Evolutionary conservation across 2,329 filamentous ascomycete species (phyloP).

Genomic region (Davidsoniella virescens): DNA sequence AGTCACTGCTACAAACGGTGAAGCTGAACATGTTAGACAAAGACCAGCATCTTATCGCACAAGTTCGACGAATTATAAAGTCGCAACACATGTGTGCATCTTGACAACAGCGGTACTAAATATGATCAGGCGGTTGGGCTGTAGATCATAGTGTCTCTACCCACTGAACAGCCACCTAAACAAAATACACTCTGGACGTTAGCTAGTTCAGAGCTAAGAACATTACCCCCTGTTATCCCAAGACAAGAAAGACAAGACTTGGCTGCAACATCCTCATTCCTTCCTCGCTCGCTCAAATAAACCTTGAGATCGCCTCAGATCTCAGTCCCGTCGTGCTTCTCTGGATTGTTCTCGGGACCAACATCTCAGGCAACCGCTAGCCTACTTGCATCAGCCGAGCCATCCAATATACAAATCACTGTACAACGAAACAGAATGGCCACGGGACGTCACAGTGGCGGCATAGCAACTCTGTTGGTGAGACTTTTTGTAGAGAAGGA

Average conservation of each 20-base stretch:
- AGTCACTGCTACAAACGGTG: too few species aligned
- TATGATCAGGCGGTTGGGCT: too few species aligned
- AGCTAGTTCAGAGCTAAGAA: neutral
- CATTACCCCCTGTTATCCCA: too few species aligned
- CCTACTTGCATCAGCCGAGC: neutral
- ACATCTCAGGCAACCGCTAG: neutral
- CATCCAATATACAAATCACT: neutral
- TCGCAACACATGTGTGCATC: too few species aligned
- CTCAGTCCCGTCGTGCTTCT: constrained; percentile 8
- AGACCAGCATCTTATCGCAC: too few species aligned
- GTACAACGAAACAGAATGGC: neutral
- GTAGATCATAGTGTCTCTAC: neutral
- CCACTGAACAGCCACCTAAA: neutral
- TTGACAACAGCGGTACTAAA: too few species aligned
- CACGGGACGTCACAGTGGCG: neutral
- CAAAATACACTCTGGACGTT: neutral
- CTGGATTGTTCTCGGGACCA: neutral
- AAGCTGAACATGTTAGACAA: too few species aligned
- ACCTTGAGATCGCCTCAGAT: constrained; percentile 8
- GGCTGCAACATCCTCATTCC: too few species aligned
- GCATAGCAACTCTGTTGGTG: neutral
- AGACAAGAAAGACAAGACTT: too few species aligned
- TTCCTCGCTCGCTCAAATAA: neutral
- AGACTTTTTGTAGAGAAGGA: neutral
- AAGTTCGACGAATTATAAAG: too few species aligned